phyloP scores from a whole-genome alignment of 2,329 filamentous ascomycete species.

The Sphaerulina populicola region DNA sequence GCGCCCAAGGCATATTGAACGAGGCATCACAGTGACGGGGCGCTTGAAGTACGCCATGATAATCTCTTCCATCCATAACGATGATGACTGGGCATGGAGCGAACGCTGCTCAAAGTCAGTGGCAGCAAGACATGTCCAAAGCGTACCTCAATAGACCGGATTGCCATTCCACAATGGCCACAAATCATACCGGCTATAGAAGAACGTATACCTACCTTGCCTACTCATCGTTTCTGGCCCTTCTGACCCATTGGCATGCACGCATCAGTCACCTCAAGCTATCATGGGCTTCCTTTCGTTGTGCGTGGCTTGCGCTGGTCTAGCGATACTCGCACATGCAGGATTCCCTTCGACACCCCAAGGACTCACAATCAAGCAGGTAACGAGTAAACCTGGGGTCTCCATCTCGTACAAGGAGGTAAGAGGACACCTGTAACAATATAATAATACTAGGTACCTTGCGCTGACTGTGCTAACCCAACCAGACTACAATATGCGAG shows the following conservation, averaged over 20 bases:
- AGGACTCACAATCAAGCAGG: conserved; percentile 11
- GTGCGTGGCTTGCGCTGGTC: neutral
- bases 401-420: conserved; percentile 25
- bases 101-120: neutral
- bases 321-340: conserved; percentile 9
- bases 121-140: neutral
- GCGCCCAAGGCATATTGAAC: too few relatives aligned
- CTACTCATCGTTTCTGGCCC: too few relatives aligned
- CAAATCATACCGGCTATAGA: too few relatives aligned
- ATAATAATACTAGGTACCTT: too few relatives aligned
- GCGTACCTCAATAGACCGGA: neutral
- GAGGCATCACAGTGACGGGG: too few relatives aligned
- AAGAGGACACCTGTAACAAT: neutral
- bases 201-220: too few relatives aligned
- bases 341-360: conserved; percentile 15
- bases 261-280: neutral
- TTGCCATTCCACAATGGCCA: neutral
- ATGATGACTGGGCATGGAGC: too few relatives aligned
- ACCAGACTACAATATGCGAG: conserved; percentile 41
- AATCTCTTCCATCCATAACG: too few relatives aligned
- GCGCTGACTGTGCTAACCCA: conserved; percentile 2
- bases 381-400: conserved; percentile 8
- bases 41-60: too few relatives aligned
- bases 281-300: neutral
- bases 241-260: too few relatives aligned